Conservation (phyloP, 352 stramenopile genomes). For the Halophytophthora batemanensis region DNA sequence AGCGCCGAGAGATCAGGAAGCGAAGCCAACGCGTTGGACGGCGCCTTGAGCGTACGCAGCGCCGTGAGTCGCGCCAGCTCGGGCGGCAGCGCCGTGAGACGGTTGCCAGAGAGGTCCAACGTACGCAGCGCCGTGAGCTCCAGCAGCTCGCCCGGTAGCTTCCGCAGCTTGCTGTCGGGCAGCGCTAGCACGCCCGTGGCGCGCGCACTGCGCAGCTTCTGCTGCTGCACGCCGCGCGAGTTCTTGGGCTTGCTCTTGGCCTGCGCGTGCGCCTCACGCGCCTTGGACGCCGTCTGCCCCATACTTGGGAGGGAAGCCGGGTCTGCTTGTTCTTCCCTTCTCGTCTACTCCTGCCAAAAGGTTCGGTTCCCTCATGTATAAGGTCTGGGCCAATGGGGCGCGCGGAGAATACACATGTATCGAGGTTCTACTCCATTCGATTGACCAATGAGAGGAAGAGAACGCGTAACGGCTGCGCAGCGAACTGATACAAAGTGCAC, state of each 20-base stretch:
- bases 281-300: slow-evolving; percentile 67
- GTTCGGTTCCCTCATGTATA: no score
- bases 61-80: slow-evolving; percentile 24
- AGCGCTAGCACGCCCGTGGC: slow-evolving; percentile 70
- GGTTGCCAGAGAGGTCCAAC: slow-evolving; percentile 73
- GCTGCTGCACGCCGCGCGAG: slow-evolving; percentile 63
- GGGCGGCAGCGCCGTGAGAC: slow-evolving; percentile 46
- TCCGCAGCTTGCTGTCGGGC: slow-evolving; percentile 71
- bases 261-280: slow-evolving; percentile 58
- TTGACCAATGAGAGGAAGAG: no score
- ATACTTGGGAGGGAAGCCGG: slow-evolving; percentile 24
- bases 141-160: slow-evolving; percentile 57
- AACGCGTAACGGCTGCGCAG: no score
- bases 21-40: slow-evolving; percentile 48
- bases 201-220: slow-evolving; percentile 67
- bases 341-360: background rate
- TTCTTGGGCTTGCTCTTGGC: slow-evolving; percentile 84
- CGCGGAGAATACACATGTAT: no score
- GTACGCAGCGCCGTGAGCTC: slow-evolving; percentile 51
- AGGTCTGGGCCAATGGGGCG: no score
- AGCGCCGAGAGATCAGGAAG: slow-evolving; percentile 70
- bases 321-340: slow-evolving; percentile 5
- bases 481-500: no score
- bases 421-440: no score
- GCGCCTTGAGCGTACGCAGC: slow-evolving; percentile 76